A percentile compares a stretch with the other conserved stretches of the same genome.
Conservation (phyloP, 2,329 filamentous ascomycete genomes). For the Scedosporium dehoogii region DNA sequence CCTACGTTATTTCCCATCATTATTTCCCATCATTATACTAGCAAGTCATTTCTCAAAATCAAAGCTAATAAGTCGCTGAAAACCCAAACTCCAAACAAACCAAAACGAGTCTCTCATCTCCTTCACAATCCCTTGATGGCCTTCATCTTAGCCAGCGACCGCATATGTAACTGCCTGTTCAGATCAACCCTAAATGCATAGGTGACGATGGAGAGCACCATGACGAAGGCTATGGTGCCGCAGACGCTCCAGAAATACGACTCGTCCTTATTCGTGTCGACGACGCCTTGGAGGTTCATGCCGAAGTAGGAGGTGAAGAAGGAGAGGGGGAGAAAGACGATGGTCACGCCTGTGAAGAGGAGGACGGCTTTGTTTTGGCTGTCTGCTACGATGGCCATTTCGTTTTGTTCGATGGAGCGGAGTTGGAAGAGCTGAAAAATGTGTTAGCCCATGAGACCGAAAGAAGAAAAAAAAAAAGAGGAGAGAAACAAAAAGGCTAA, state of each 20-base stretch:
- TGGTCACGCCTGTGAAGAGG: conserved; percentile 54
- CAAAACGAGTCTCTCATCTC: not conserved
- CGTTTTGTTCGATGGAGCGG: conserved; percentile 7
- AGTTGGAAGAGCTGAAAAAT: conserved; percentile 3
- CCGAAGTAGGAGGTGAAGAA: conserved; percentile 58
- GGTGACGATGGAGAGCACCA: not conserved
- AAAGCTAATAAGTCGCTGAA: too few species aligned
- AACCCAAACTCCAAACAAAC: too few species aligned
- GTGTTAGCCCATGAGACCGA: not conserved
- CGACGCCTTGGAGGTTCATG: conserved; percentile 34
- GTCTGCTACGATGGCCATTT: conserved; percentile 45
- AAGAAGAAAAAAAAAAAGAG: not conserved
- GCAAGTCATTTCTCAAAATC: too few species aligned
- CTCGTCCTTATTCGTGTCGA: not conserved
- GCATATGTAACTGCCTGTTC: not conserved
- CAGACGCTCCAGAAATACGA: not conserved
- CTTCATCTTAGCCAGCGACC: not conserved
- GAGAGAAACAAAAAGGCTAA: not conserved
- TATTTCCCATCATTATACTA: too few species aligned
- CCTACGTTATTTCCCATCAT: too few species aligned
- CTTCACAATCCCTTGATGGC: not conserved
- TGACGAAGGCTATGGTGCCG: not conserved
- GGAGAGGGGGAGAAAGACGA: conserved; percentile 53
- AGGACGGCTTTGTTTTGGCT: conserved; percentile 53
- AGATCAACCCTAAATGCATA: not conserved